Conservation (phyloP, 2,329 filamentous ascomycete genomes). For the Domatiomyces catenatus region DNA sequence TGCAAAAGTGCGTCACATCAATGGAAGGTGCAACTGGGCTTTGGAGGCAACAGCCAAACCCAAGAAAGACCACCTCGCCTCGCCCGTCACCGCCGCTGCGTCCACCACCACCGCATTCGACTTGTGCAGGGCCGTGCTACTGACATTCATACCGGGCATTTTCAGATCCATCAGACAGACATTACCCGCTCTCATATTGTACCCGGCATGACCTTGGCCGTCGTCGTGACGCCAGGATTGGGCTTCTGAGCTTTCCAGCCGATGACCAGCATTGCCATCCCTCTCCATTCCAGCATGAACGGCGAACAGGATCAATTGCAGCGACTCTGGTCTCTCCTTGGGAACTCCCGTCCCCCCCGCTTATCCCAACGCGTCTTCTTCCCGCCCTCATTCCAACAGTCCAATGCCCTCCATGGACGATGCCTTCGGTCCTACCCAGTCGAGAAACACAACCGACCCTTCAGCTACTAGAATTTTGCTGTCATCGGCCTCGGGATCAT, state of each 20-base stretch:
- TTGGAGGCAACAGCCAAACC: not conserved
- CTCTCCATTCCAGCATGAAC: not conserved
- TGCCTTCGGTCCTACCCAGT: not conserved
- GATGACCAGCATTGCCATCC: too few species aligned
- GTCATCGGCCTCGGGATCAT: slow-evolving; percentile 2
- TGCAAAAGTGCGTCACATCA: not conserved
- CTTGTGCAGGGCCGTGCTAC: not conserved
- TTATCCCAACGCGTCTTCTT: not conserved
- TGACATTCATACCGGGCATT: not conserved
- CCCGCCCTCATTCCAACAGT: not conserved
- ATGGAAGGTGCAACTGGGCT: not conserved
- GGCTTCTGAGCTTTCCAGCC: too few species aligned
- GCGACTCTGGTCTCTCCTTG: not conserved
- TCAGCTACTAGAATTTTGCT: not conserved
- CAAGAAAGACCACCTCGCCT: not conserved
- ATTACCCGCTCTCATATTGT: not conserved
- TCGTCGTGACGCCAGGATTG: not conserved
- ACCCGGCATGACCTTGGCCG: not conserved
- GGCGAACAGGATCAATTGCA: not conserved
- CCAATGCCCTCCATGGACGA: not conserved
- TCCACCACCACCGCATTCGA: not conserved
- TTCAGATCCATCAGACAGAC: not conserved
- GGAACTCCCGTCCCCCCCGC: not conserved
- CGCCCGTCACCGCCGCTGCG: not conserved
- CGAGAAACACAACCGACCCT: not conserved